Percentiles rank a stretch among this genome's conserved stretches.
phyloP scores from a whole-genome alignment of 1,284 basidiomycete species.

The Ganoderma sp. region DNA sequence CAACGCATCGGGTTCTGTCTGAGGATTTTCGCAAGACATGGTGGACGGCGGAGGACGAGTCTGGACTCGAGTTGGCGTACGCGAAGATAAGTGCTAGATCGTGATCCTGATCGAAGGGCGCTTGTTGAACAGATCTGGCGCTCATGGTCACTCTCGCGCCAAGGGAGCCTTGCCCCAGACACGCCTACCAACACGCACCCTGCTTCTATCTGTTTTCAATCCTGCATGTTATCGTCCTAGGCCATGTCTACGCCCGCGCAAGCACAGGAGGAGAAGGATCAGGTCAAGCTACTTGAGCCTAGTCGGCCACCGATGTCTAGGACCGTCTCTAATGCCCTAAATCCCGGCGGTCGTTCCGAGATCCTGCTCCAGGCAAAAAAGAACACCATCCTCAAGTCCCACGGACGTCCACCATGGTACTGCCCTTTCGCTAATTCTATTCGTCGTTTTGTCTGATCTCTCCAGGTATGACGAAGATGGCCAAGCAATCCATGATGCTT shows the following conservation, averaged over 20 bases:
- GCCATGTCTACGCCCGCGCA: neutral
- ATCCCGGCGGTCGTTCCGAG: conserved; percentile 26
- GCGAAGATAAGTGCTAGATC: conserved; percentile 8
- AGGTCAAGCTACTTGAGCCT: conserved; percentile 20
- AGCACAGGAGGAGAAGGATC: conserved; percentile 11
- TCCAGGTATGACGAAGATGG: conserved; percentile 80
- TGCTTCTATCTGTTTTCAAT: neutral
- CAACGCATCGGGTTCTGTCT: conserved; percentile 57
- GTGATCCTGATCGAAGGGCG: conserved; percentile 10
- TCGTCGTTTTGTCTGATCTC: conserved; percentile 10
- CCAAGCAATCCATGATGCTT: conserved; percentile 72
- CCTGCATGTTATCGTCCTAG: neutral
- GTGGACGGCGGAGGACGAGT: neutral
- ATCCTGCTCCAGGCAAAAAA: conserved; percentile 50
- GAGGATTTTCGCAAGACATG: conserved; percentile 63
- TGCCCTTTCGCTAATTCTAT: conserved; percentile 27
- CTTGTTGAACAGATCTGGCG: neutral
- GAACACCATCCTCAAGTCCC: conserved; percentile 83
- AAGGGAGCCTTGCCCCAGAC: conserved; percentile 17
- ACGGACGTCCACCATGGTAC: conserved; percentile 83
- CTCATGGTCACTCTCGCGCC: conserved; percentile 10
- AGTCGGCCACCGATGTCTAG: conserved; percentile 29
- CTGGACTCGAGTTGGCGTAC: neutral
- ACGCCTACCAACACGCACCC: neutral
- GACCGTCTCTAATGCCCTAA: conserved; percentile 25